phyloP scores from a whole-genome alignment of 177 flowering plant genomes.

The Vitis hybrid region DNA sequence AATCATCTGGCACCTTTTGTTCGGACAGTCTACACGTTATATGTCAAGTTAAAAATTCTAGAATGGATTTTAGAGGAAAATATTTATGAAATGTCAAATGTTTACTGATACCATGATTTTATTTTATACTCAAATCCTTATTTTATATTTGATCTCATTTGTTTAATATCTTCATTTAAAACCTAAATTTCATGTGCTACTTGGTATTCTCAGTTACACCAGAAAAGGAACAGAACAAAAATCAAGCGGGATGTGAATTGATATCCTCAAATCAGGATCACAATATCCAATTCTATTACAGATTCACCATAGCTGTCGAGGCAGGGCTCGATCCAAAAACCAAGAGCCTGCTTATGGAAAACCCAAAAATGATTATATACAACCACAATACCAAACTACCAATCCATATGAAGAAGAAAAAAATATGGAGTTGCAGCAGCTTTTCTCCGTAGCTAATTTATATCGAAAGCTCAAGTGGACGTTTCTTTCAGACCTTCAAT shows the following conservation, averaged over 20 bases:
- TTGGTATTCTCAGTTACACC: too few relatives aligned
- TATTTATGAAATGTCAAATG: too few relatives aligned
- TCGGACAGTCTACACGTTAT: too few relatives aligned
- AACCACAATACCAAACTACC: background rate
- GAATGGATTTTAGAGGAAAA: too few relatives aligned
- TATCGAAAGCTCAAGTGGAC: background rate
- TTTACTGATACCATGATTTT: too few relatives aligned
- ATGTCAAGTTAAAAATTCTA: too few relatives aligned
- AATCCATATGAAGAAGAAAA: background rate
- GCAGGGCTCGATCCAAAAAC: constrained; percentile 29
- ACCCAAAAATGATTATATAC: constrained; percentile 13
- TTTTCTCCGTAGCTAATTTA: constrained; percentile 4
- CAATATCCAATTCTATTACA: constrained; percentile 4
- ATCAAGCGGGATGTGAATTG: background rate
- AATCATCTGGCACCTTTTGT: too few relatives aligned
- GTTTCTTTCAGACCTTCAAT: constrained; percentile 11
- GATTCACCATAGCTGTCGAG: constrained; percentile 14
- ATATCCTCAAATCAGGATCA: constrained; percentile 3
- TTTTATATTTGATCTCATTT: too few relatives aligned
- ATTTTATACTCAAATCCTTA: too few relatives aligned
- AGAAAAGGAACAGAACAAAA: background rate
- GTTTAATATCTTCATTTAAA: too few relatives aligned
- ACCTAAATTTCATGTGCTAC: too few relatives aligned
- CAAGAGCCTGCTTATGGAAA: constrained; percentile 32
- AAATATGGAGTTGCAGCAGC: background rate